A percentile compares a stretch with the other conserved stretches of the same genome.
These are phyloP conservation scores for Lophiotrema nucula DNA, from an alignment of 495 filamentous ascomycete genomes.

Conservation along the genomic window DNA sequence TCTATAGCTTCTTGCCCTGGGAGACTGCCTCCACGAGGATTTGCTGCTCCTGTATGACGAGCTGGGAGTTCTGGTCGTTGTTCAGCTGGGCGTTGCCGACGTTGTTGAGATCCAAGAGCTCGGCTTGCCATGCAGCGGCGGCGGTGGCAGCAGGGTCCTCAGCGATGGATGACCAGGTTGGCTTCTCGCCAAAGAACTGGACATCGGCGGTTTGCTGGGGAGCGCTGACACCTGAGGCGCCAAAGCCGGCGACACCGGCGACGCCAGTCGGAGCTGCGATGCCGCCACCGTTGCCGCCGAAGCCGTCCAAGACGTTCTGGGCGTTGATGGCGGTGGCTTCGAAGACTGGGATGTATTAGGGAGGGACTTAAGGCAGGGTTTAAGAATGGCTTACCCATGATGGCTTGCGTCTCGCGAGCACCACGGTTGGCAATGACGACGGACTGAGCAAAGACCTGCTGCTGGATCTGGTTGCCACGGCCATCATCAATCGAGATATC, in stretches of 20 bases:
- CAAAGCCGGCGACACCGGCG: background rate
- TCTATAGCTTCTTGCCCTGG: background rate
- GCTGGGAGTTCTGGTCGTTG: slow-evolving; percentile 13
- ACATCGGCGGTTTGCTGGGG: slow-evolving; percentile 11
- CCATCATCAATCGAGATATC: slow-evolving; percentile 25
- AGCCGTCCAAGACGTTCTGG: slow-evolving; percentile 5
- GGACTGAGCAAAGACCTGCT: slow-evolving; percentile 28
- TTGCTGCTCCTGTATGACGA: slow-evolving; percentile 5
- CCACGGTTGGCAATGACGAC: slow-evolving; percentile 29
- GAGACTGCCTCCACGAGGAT: background rate
- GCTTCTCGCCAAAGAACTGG: slow-evolving; percentile 22
- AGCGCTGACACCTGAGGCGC: background rate
- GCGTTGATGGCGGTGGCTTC: slow-evolving; percentile 13
- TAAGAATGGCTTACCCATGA: slow-evolving; percentile 26
- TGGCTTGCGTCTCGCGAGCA: slow-evolving; percentile 12
- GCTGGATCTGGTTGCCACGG: slow-evolving; percentile 14
- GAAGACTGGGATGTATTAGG: slow-evolving; percentile 24
- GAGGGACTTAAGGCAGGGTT: background rate
- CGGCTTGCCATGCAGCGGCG: slow-evolving; percentile 14
- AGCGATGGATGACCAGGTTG: slow-evolving; percentile 23
- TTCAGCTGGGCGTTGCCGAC: background rate
- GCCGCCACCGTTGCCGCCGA: background rate
- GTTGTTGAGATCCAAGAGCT: slow-evolving; percentile 20
- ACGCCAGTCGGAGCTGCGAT: background rate
- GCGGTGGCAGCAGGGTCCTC: slow-evolving; percentile 28